Conservation (phyloP, 768 basidiomycete genomes). For the Naganishia kalamii region DNA sequence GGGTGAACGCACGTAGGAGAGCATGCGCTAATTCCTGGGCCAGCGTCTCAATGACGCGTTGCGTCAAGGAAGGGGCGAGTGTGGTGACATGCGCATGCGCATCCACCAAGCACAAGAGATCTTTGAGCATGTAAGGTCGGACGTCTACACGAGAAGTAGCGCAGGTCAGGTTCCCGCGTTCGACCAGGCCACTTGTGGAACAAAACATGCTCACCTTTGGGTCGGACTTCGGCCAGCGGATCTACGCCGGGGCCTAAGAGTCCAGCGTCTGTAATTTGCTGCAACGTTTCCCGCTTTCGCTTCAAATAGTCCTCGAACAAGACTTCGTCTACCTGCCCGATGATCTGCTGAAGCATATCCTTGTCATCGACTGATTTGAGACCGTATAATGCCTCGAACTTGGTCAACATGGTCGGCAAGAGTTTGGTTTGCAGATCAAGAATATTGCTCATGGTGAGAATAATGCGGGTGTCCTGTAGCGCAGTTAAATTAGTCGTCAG, state of each 20-base stretch:
- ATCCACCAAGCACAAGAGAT: constrained; percentile 77
- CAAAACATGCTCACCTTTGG: background rate
- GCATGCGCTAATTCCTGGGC: constrained; percentile 78
- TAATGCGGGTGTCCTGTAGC: constrained; percentile 69
- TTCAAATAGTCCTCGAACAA: constrained; percentile 83
- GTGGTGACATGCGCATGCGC: constrained; percentile 85
- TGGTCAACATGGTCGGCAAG: constrained; percentile 71
- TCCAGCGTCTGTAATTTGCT: constrained; percentile 64
- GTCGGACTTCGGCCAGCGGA: constrained; percentile 42
- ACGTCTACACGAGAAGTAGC: constrained; percentile 57
- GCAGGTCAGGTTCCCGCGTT: background rate
- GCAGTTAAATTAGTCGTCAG: background rate
- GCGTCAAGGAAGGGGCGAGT: constrained; percentile 69
- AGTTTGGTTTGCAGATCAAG: constrained; percentile 62
- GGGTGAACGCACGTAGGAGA: constrained; percentile 75
- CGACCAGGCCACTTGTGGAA: background rate
- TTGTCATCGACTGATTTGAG: constrained; percentile 66
- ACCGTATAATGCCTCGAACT: constrained; percentile 71
- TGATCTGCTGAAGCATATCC: constrained; percentile 68
- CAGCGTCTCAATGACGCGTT: constrained; percentile 71
- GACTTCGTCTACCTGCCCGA: constrained; percentile 76
- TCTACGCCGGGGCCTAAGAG: constrained; percentile 53
- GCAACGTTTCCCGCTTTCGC: constrained; percentile 67
- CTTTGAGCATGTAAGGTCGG: constrained; percentile 86
- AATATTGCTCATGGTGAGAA: constrained; percentile 86